These are phyloP conservation scores for Phytopythium chamaehyphon DNA, from an alignment of 352 stramenopile species.

Conservation along the genomic window DNA sequence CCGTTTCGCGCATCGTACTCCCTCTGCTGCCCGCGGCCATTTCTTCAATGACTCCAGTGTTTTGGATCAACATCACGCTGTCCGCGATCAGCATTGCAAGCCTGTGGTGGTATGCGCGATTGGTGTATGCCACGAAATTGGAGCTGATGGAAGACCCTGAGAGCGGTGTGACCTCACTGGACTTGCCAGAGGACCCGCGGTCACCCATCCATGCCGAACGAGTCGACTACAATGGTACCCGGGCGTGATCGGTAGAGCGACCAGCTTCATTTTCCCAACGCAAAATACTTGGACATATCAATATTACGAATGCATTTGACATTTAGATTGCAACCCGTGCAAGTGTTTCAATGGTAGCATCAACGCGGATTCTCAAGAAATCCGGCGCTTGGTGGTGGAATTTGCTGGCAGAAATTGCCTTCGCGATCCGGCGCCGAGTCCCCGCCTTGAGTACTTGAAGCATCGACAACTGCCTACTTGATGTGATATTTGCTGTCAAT, in stretches of 20 bases:
- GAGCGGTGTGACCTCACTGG: conserved; percentile 21
- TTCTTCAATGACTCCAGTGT: conserved; percentile 61
- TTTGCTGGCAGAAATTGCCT: background rate
- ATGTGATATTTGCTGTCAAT: background rate
- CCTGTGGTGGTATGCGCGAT: conserved; percentile 64
- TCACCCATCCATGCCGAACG: conserved; percentile 39
- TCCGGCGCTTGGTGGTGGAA: background rate
- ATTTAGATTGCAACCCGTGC: too few relatives aligned
- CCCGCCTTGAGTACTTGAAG: conserved; percentile 6
- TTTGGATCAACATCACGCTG: conserved; percentile 67
- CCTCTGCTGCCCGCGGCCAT: conserved; percentile 68
- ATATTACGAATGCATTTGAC: background rate
- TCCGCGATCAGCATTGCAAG: conserved; percentile 49
- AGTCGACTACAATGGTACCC: conserved; percentile 13
- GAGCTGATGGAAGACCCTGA: conserved; percentile 41
- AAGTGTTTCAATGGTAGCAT: too few relatives aligned
- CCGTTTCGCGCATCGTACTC: conserved; percentile 70
- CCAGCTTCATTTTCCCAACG: background rate
- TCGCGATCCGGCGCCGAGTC: background rate
- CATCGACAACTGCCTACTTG: background rate
- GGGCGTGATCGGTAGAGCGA: background rate
- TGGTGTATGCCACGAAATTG: conserved; percentile 52
- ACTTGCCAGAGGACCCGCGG: conserved; percentile 27
- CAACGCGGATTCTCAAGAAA: too few relatives aligned
- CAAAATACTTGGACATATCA: background rate